Percentiles rank a stretch among this genome's conserved stretches.
phyloP scores from a whole-genome alignment of 805 yeast genomes.

The Cyberlindnera maritima region DNA sequence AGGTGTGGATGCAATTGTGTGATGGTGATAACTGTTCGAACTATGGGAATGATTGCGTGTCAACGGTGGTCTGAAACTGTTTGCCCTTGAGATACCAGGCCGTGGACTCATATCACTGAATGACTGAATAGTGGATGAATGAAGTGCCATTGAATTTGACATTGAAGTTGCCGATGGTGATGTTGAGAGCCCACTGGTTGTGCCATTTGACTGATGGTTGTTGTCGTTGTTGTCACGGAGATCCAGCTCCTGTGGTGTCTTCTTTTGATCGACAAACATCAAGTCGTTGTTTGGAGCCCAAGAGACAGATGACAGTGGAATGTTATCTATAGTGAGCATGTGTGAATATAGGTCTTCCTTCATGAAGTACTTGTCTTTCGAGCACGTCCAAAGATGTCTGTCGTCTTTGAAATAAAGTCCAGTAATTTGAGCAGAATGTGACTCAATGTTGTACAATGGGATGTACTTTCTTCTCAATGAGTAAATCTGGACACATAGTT shows the following conservation, averaged over 20 bases:
- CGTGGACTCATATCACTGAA: slow-evolving; percentile 20
- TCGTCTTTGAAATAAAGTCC: slow-evolving; percentile 58
- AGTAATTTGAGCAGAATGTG: slow-evolving; percentile 48
- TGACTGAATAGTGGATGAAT: slow-evolving; percentile 10
- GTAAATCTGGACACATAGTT: slow-evolving; percentile 62
- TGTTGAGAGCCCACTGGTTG: slow-evolving; percentile 11
- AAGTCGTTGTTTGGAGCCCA: slow-evolving; percentile 59
- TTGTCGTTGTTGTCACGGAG: slow-evolving; percentile 2
- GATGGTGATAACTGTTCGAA: slow-evolving; percentile 9
- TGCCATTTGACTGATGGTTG: background rate
- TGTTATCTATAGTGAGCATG: slow-evolving; percentile 44
- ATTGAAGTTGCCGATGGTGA: slow-evolving; percentile 19
- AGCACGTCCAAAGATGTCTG: slow-evolving; percentile 43
- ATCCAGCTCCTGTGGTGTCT: slow-evolving; percentile 7
- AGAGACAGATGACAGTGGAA: slow-evolving; percentile 49
- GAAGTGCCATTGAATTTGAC: slow-evolving; percentile 9
- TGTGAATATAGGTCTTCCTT: slow-evolving; percentile 47
- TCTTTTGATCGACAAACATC: slow-evolving; percentile 47
- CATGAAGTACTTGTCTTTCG: slow-evolving; percentile 47
- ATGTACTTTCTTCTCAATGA: slow-evolving; percentile 67
- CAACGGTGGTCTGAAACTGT: slow-evolving; percentile 20
- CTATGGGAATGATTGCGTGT: slow-evolving; percentile 19
- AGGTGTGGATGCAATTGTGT: slow-evolving; percentile 9
- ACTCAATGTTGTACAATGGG: slow-evolving; percentile 55
- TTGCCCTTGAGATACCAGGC: slow-evolving; percentile 26